Conservation (phyloP, 78 protist genomes). For the Polysphondylium violaceum region DNA sequence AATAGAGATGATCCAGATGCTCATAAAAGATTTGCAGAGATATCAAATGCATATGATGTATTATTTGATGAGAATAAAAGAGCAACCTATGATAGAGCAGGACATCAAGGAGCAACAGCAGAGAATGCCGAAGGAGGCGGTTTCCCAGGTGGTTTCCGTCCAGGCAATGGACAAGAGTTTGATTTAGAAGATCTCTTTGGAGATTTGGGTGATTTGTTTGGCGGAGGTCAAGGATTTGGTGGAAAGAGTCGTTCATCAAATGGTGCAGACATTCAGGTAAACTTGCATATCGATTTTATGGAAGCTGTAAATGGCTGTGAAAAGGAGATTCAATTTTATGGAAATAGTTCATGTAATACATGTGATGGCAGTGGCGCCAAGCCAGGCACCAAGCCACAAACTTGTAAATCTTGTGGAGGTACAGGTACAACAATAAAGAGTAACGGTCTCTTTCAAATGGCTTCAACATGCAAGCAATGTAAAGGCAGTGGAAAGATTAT, state of each 20-base stretch:
- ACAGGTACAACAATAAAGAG: slow-evolving; percentile 30
- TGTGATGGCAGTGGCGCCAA: slow-evolving; percentile 85
- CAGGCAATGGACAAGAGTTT: slow-evolving; percentile 14
- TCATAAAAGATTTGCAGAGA: slow-evolving; percentile 70
- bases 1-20: slow-evolving; percentile 72
- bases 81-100: slow-evolving; percentile 72
- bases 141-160: slow-evolving; percentile 31
- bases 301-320: slow-evolving; percentile 87
- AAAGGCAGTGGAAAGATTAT: slow-evolving; percentile 82
- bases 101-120: slow-evolving; percentile 75
- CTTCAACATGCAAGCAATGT: slow-evolving; percentile 78
- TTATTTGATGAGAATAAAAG: slow-evolving; percentile 79
- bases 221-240: slow-evolving; percentile 71
- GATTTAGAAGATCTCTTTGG: slow-evolving; percentile 50
- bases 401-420: slow-evolving; percentile 44
- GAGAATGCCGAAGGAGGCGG: slow-evolving; percentile 47
- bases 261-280: slow-evolving; percentile 69
- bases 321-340: slow-evolving; percentile 57
- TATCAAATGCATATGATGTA: slow-evolving; percentile 71
- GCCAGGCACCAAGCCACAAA: slow-evolving; percentile 44
- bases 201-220: slow-evolving; percentile 21
- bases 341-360: slow-evolving; percentile 54
- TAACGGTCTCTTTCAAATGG: slow-evolving; percentile 73
- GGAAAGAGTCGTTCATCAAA: slow-evolving; percentile 22
- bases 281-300: slow-evolving; percentile 62